Percentiles rank a stretch among this genome's conserved stretches.
Evolutionary conservation across 805 yeast species (phyloP).

Genomic region (Spathaspora arborariae): DNA sequence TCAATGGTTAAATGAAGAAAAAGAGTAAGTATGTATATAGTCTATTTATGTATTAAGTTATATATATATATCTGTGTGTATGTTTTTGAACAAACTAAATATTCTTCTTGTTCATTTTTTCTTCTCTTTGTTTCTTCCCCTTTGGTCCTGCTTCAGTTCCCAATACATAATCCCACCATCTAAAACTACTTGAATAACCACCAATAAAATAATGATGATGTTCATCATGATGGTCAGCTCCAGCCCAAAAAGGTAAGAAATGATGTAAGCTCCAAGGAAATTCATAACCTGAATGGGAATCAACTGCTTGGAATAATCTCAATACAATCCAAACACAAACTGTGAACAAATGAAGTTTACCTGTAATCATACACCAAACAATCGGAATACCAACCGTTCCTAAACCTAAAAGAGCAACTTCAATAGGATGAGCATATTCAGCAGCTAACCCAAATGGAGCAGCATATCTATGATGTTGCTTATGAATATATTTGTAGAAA

Average conservation of each 20-base stretch:
- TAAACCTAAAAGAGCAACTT: constrained; percentile 53
- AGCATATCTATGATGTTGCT: constrained; percentile 58
- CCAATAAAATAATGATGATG: constrained; percentile 62
- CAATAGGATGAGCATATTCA: constrained; percentile 59
- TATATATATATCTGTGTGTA: not conserved
- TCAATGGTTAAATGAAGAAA: constrained; percentile 24
- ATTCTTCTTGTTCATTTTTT: constrained; percentile 33
- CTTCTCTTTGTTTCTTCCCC: constrained; percentile 47
- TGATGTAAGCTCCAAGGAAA: constrained; percentile 59
- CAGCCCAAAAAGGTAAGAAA: constrained; percentile 62
- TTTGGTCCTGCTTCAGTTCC: constrained; percentile 56
- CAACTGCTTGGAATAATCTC: constrained; percentile 57
- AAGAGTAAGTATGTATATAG: not conserved
- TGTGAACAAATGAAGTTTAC: constrained; percentile 50
- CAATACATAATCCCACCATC: constrained; percentile 54
- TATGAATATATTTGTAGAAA: constrained; percentile 55
- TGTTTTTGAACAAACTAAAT: not conserved
- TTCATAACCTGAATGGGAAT: constrained; percentile 59
- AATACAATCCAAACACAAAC: constrained; percentile 49
- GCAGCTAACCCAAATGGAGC: constrained; percentile 63
- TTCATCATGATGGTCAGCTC: constrained; percentile 59
- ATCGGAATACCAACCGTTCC: constrained; percentile 63
- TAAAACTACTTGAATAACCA: constrained; percentile 53
- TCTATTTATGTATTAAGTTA: not conserved
- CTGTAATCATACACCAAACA: constrained; percentile 46